Evolutionary conservation across 1,284 basidiomycete species (phyloP).

Genomic region (Peniophora sp.): DNA sequence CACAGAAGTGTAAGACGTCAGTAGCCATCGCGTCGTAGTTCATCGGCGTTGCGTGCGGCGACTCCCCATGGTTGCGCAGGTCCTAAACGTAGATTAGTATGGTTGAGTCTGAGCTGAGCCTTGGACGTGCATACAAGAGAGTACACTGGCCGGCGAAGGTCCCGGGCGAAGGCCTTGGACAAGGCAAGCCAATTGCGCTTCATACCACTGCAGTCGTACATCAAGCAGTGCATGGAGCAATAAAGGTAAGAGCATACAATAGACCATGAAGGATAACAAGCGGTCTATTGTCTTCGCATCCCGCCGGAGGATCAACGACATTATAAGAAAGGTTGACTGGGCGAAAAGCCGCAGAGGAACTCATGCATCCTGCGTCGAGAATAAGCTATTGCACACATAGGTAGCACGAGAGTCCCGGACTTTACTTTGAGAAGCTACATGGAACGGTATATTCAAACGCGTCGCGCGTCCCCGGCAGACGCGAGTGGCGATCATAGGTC

Average conservation of each 20-base stretch:
- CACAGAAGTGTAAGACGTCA: constrained; percentile 60
- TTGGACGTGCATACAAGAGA: constrained; percentile 47
- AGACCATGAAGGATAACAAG: constrained; percentile 64
- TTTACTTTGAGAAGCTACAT: too few species aligned
- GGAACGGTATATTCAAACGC: too few species aligned
- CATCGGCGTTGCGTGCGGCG: constrained; percentile 65
- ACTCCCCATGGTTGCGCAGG: constrained; percentile 77
- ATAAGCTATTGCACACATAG: too few species aligned
- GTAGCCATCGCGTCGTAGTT: constrained; percentile 66
- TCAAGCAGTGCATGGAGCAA: not conserved
- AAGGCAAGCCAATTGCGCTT: constrained; percentile 78
- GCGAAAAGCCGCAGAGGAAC: not conserved
- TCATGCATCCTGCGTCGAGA: too few species aligned
- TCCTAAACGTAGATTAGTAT: too few species aligned
- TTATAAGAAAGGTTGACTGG: constrained; percentile 37
- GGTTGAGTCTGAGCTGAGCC: too few species aligned
- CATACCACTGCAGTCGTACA: constrained; percentile 46
- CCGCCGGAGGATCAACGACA: constrained; percentile 28
- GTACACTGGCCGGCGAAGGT: constrained; percentile 59
- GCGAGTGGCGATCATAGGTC: too few species aligned
- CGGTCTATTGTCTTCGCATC: constrained; percentile 33
- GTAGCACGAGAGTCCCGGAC: too few species aligned
- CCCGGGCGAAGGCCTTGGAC: constrained; percentile 53
- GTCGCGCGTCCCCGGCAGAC: too few species aligned
- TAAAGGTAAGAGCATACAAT: constrained; percentile 36